Evolutionary conservation across 2,329 filamentous ascomycete genomes (phyloP).

Genomic region (Colletotrichum abscissum): DNA sequence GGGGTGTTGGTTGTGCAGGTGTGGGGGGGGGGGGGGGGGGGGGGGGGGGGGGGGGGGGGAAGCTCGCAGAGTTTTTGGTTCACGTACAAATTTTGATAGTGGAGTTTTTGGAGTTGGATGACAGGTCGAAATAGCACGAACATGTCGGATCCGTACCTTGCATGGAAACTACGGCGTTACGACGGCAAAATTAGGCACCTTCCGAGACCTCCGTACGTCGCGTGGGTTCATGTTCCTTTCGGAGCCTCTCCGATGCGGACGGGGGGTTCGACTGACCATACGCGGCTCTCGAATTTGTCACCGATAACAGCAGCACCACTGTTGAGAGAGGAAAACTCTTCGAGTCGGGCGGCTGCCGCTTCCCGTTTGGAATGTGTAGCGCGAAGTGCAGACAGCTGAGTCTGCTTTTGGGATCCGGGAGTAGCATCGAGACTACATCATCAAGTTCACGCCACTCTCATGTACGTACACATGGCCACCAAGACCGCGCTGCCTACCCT

Average conservation of each 20-base stretch:
- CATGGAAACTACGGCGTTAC: constrained; percentile 14
- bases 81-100: not conserved
- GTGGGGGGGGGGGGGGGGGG: too few species aligned
- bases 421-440: too few species aligned
- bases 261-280: not conserved
- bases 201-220: constrained; percentile 8
- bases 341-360: not conserved
- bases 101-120: not conserved
- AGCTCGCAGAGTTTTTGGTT: not conserved
- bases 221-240: not conserved
- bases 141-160: not conserved
- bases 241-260: constrained; percentile 1
- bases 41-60: too few species aligned
- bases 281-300: constrained; percentile 1
- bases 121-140: constrained; percentile 6
- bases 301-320: too few species aligned
- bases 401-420: not conserved
- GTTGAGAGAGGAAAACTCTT: not conserved
- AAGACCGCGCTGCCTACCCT: not conserved
- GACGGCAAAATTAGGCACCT: constrained; percentile 24
- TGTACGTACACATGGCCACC: not conserved
- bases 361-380: not conserved
- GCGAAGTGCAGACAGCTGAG: not conserved
- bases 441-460: not conserved
- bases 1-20: too few species aligned